Conservation (phyloP, 495 filamentous ascomycete species). For the Neurospora sp. region DNA sequence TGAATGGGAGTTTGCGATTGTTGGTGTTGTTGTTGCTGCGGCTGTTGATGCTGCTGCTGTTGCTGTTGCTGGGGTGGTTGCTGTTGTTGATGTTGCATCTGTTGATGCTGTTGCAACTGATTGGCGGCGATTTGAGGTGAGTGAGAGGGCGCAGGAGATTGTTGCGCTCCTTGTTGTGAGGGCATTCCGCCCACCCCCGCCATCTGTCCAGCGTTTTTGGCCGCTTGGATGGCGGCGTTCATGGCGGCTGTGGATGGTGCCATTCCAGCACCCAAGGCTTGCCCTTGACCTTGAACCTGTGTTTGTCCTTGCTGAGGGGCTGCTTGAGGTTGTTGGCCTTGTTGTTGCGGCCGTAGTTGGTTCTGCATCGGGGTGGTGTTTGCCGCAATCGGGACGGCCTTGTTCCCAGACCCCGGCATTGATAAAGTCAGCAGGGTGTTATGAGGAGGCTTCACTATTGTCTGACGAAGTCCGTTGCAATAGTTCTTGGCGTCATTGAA, state of each 20-base stretch:
- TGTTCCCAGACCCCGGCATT: constrained; percentile 13
- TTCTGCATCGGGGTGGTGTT: constrained; percentile 17
- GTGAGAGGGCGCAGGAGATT: constrained; percentile 5
- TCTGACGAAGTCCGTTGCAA: constrained; percentile 20
- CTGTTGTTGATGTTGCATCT: constrained; percentile 9
- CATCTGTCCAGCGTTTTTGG: constrained; percentile 32
- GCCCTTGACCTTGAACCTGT: constrained; percentile 18
- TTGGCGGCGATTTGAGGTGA: constrained; percentile 16
- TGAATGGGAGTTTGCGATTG: constrained; percentile 14
- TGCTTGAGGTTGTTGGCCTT: constrained; percentile 10
- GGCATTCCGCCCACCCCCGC: constrained; percentile 15
- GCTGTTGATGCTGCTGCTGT: constrained; percentile 9
- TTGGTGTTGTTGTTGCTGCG: constrained; percentile 1
- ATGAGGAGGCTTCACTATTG: background rate
- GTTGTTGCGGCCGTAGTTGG: background rate
- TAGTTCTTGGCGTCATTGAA: constrained; percentile 24
- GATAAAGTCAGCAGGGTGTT: constrained; percentile 11
- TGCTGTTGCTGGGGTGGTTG: constrained; percentile 1
- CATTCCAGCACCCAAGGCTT: constrained; percentile 4
- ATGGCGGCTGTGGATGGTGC: constrained; percentile 25
- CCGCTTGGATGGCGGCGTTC: constrained; percentile 42
- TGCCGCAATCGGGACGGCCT: constrained; percentile 3
- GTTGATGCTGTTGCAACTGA: background rate
- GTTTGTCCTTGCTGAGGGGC: constrained; percentile 3
- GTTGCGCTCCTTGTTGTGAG: constrained; percentile 3